Evolutionary conservation across 1,139 yeast species (phyloP).

Genomic region (Entelexis paramagnoliae): DNA sequence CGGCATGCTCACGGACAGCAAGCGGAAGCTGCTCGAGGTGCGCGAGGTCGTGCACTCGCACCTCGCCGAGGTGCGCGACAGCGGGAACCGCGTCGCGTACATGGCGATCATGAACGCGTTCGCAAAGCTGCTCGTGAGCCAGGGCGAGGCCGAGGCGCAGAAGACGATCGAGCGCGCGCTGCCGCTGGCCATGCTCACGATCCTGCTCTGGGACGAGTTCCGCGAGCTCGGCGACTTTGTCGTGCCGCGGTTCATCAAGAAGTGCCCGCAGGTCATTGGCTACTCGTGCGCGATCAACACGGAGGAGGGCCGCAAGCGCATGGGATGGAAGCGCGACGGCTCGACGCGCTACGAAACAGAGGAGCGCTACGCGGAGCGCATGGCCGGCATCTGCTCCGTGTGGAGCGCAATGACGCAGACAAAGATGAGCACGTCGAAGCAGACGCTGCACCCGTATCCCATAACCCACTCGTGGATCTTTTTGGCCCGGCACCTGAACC

Average conservation of each 20-base stretch:
- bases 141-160: conserved; percentile 85
- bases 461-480: conserved; percentile 54
- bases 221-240: conserved; percentile 60
- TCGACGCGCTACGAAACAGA: conserved; percentile 58
- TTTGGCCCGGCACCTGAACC: conserved; percentile 60
- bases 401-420: conserved; percentile 59
- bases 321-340: conserved; percentile 78
- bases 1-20: conserved; percentile 78
- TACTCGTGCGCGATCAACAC: conserved; percentile 64
- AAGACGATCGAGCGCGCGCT: conserved; percentile 69
- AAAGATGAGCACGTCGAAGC: conserved; percentile 22
- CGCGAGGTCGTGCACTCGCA: conserved; percentile 41
- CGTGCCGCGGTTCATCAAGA: conserved; percentile 74
- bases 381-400: conserved; percentile 73
- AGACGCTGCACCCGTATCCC: conserved; percentile 43
- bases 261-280: conserved; percentile 84
- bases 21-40: conserved; percentile 46
- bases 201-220: conserved; percentile 44
- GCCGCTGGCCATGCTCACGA: conserved; percentile 64
- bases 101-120: conserved; percentile 70
- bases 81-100: conserved; percentile 39
- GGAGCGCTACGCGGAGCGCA: conserved; percentile 66
- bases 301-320: conserved; percentile 65
- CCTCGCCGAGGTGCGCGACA: conserved; percentile 39
- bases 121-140: conserved; percentile 76